A percentile compares a stretch with the other conserved stretches of the same genome.
These are phyloP conservation scores for Misopates orontium DNA, from an alignment of 257 asterid species.

Conservation along the genomic window DNA sequence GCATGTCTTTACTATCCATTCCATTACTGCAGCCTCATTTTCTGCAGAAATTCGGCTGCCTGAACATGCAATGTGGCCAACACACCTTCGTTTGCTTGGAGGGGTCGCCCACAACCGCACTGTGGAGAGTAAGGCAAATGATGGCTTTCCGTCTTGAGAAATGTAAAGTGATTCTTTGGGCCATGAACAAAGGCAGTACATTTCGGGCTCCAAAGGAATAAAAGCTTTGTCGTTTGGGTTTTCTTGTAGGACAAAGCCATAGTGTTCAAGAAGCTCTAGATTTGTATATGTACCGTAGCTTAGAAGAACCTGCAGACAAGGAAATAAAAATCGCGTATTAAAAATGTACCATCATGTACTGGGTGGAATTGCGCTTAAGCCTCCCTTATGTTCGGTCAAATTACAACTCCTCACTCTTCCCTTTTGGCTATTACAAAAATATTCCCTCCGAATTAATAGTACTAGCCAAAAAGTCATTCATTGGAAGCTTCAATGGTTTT, in stretches of 20 bases:
- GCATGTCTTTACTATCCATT: slow-evolving; percentile 52
- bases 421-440: no score
- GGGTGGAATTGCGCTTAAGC: no score
- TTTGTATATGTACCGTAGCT: slow-evolving; percentile 95
- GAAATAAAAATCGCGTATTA: not conserved
- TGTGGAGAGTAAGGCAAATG: slow-evolving; percentile 68
- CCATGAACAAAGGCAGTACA: slow-evolving; percentile 66
- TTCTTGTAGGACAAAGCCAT: slow-evolving; percentile 72
- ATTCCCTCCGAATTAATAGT: no score
- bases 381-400: no score
- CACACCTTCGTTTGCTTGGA: slow-evolving; percentile 45
- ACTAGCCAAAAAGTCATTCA: no score
- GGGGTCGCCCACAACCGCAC: slow-evolving; percentile 86
- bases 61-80: slow-evolving; percentile 55
- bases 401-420: no score
- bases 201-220: slow-evolving; percentile 66
- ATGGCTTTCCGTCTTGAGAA: slow-evolving; percentile 67
- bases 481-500: no score
- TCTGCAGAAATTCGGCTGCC: slow-evolving; percentile 58
- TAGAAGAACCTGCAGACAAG: slow-evolving; percentile 66
- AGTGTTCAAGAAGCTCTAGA: slow-evolving; percentile 90
- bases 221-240: slow-evolving; percentile 84
- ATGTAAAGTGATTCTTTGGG: slow-evolving; percentile 68
- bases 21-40: slow-evolving; percentile 56
- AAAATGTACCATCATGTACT: no score